Evolutionary conservation across 192 early-diverging fungal species (phyloP).

Genomic region (Coemansia sp.): DNA sequence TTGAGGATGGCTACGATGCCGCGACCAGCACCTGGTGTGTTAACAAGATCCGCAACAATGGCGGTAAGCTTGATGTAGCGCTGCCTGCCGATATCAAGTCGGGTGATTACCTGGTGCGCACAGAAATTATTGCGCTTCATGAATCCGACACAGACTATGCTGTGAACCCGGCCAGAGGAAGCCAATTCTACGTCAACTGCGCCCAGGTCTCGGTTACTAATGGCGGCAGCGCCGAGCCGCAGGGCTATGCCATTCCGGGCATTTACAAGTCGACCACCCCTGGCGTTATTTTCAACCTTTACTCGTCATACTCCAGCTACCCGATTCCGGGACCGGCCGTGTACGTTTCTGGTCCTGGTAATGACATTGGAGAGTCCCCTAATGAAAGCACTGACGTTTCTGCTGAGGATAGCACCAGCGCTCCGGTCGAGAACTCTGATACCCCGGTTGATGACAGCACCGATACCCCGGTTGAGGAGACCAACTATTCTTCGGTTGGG

Average conservation of each 20-base stretch:
- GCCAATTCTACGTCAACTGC: constrained; percentile 37
- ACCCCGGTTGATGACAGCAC: neutral
- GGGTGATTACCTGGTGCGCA: constrained; percentile 39
- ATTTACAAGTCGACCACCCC: constrained; percentile 24
- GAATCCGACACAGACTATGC: constrained; percentile 15
- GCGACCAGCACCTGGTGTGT: constrained; percentile 21
- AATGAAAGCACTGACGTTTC: neutral
- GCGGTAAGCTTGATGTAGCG: constrained; percentile 25
- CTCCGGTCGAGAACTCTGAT: neutral
- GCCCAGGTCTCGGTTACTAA: constrained; percentile 20
- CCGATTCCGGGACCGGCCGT: constrained; percentile 28
- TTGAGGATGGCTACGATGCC: constrained; percentile 30
- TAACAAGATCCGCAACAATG: constrained; percentile 18
- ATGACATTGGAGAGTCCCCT: neutral
- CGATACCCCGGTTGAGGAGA: neutral
- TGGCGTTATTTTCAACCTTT: constrained; percentile 24
- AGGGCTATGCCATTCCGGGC: constrained; percentile 17
- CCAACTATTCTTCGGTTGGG: constrained; percentile 4
- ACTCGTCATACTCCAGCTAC: constrained; percentile 13
- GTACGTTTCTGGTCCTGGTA: constrained; percentile 19
- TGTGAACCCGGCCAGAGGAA: constrained; percentile 9
- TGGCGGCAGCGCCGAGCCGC: constrained; percentile 14
- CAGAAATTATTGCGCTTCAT: constrained; percentile 34
- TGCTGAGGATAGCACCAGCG: neutral
- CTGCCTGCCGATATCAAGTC: constrained; percentile 25